phyloP scores from a whole-genome alignment of 169 alveolate genomes.

The Cryptosporidium viatorum region DNA sequence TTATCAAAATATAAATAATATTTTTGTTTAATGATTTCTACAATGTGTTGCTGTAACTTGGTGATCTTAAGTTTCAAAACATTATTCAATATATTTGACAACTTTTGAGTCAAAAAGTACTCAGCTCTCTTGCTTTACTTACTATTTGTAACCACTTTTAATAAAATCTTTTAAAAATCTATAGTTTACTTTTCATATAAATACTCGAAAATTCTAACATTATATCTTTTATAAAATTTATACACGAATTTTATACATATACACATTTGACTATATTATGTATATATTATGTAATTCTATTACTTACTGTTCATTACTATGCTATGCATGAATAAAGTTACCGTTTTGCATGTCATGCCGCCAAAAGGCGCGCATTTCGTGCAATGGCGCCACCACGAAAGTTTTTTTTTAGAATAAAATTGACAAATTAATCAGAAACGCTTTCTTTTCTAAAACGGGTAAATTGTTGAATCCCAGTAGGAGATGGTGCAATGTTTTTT shows the following conservation, averaged over 20 bases:
- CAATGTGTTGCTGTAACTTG: neutral
- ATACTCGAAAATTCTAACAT: neutral
- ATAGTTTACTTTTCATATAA: neutral
- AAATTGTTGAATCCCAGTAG: neutral
- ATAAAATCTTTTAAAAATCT: no score
- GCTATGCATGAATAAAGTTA: neutral
- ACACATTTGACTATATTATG: neutral
- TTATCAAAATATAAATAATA: neutral
- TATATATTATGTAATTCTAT: neutral
- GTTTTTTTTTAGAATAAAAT: neutral
- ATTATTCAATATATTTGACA: neutral
- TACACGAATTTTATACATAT: neutral
- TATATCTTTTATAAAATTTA: neutral
- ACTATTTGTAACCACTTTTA: neutral
- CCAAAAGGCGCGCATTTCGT: neutral
- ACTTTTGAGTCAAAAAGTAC: neutral
- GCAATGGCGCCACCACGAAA: neutral
- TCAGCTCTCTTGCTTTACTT: neutral
- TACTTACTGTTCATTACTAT: neutral
- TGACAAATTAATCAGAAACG: constrained; percentile 1
- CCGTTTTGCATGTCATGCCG: constrained; percentile 11
- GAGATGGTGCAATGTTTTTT: neutral
- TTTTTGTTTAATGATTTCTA: neutral
- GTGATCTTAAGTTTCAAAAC: constrained; percentile 2
- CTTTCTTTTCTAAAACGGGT: neutral